phyloP scores from a whole-genome alignment of 345 rosid species.

The Populus simonii region DNA sequence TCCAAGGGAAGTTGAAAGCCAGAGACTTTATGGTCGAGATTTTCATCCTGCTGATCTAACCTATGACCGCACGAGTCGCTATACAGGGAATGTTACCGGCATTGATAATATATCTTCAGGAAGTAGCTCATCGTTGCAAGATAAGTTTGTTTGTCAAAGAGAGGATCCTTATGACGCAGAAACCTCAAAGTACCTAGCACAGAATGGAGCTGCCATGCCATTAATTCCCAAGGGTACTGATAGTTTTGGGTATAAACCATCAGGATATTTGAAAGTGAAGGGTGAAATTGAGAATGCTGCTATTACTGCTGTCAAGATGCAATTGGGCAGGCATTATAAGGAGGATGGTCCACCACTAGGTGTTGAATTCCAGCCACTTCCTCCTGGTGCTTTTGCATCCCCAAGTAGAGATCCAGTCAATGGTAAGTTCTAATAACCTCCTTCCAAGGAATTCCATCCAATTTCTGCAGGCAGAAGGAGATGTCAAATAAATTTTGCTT shows the following conservation, averaged over 20 bases:
- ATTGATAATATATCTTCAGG: slow-evolving; percentile 74
- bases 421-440: slow-evolving; percentile 42
- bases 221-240: slow-evolving; percentile 32
- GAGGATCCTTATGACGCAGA: slow-evolving; percentile 38
- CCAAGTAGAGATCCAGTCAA: slow-evolving; percentile 41
- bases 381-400: slow-evolving; percentile 84
- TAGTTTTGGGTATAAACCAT: slow-evolving; percentile 56
- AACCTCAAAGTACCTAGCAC: slow-evolving; percentile 30
- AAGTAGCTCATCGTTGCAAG: slow-evolving; percentile 59
- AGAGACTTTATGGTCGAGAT: slow-evolving; percentile 46
- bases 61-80: slow-evolving; percentile 35
- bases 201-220: slow-evolving; percentile 30
- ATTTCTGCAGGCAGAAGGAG: not conserved
- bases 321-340: slow-evolving; percentile 67
- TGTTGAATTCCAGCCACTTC: slow-evolving; percentile 71
- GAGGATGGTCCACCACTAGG: slow-evolving; percentile 85
- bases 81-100: slow-evolving; percentile 37
- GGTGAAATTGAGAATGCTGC: slow-evolving; percentile 67
- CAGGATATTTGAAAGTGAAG: slow-evolving; percentile 84
- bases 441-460: not conserved
- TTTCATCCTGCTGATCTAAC: slow-evolving; percentile 37
- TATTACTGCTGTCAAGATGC: slow-evolving; percentile 76
- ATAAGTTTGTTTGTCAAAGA: slow-evolving; percentile 42
- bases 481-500: not conserved
- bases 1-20: slow-evolving; percentile 84